These are phyloP conservation scores for Chloranthus sessilifolius DNA, from an alignment of 164 flowering plant genomes.

Conservation along the genomic window DNA sequence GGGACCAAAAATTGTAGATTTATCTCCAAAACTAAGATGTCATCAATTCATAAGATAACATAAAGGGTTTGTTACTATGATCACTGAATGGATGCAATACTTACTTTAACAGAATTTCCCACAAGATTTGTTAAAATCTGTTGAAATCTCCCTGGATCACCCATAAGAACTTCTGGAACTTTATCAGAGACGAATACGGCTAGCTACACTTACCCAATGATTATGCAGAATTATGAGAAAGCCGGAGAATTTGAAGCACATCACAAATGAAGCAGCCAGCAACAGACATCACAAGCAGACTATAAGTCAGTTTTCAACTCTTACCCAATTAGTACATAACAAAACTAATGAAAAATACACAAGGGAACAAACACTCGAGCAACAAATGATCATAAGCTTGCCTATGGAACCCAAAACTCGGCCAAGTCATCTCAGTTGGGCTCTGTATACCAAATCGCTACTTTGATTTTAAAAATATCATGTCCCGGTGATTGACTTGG, in stretches of 20 bases:
- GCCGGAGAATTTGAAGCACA: background rate
- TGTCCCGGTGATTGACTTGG: no score
- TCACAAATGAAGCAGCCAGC: slow-evolving; percentile 1
- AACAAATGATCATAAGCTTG: no score
- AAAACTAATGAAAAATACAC: no score
- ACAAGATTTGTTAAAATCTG: slow-evolving; percentile 91
- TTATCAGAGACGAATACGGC: slow-evolving; percentile 85
- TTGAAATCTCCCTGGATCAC: slow-evolving; percentile 93
- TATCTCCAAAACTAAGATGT: background rate
- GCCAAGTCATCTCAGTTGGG: no score
- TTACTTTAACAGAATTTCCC: slow-evolving; percentile 90
- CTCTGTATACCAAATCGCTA: no score
- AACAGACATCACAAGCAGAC: slow-evolving; percentile 10
- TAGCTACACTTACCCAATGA: slow-evolving; percentile 47
- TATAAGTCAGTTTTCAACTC: slow-evolving; percentile 9
- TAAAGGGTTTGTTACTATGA: background rate
- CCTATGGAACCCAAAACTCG: no score
- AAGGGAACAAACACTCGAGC: no score
- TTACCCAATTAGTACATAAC: no score
- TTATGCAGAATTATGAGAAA: slow-evolving; percentile 14
- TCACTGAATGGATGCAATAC: slow-evolving; percentile 14
- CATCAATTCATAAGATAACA: background rate
- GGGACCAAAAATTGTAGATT: background rate
- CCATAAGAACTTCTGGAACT: slow-evolving; percentile 78
- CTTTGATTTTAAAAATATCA: no score